phyloP scores from a whole-genome alignment of 2,329 filamentous ascomycete genomes.

The Xylaria sp. region DNA sequence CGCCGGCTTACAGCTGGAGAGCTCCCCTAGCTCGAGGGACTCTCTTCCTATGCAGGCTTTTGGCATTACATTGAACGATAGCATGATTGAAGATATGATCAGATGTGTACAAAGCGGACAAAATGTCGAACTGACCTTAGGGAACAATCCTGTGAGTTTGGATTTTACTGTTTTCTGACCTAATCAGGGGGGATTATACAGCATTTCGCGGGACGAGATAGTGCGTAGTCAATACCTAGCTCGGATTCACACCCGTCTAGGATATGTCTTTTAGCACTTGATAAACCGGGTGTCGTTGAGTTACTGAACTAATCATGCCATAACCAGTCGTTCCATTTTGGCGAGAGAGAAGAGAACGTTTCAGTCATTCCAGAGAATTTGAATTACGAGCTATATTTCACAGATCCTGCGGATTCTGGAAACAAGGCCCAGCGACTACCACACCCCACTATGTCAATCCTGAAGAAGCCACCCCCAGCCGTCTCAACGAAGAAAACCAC shows the following conservation, averaged over 20 bases:
- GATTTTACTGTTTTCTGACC: constrained; percentile 18
- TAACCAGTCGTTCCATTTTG: constrained; percentile 59
- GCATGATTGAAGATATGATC: constrained; percentile 67
- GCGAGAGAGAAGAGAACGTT: constrained; percentile 55
- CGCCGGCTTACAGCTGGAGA: constrained; percentile 62
- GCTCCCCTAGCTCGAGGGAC: constrained; percentile 51
- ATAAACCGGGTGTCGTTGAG: neutral
- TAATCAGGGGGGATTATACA: constrained; percentile 22
- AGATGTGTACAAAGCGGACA: constrained; percentile 62
- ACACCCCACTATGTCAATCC: constrained; percentile 56
- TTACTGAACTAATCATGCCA: constrained; percentile 16
- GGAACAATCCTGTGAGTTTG: constrained; percentile 62
- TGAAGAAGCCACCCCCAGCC: constrained; percentile 46
- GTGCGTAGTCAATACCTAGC: neutral
- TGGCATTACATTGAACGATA: constrained; percentile 61
- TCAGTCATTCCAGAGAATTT: constrained; percentile 51
- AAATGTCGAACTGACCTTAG: constrained; percentile 62
- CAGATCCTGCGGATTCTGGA: constrained; percentile 55
- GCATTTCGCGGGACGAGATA: neutral
- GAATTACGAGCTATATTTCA: constrained; percentile 62
- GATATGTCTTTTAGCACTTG: neutral
- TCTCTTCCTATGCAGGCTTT: constrained; percentile 61
- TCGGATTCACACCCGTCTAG: neutral
- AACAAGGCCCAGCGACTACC: constrained; percentile 55
- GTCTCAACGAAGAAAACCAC: constrained; percentile 34